Evolutionary conservation across 2,329 filamentous ascomycete species (phyloP).

Genomic region (Colletotrichum kahawae): DNA sequence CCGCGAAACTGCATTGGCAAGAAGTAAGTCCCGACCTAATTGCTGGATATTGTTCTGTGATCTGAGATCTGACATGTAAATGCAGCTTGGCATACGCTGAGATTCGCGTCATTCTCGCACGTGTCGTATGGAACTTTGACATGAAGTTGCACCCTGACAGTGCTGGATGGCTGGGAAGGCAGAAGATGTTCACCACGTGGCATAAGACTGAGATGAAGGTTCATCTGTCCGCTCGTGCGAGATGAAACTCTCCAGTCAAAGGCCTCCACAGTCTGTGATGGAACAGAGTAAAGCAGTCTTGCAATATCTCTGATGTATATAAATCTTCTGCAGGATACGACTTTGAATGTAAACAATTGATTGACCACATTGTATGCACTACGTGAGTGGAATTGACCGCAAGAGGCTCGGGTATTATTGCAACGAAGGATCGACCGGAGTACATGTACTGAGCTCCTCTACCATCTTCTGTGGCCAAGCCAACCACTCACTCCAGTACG

Average conservation of each 20-base stretch:
- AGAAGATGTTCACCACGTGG: slow-evolving; percentile 19
- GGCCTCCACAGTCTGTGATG: too few species aligned
- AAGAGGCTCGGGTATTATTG: background rate
- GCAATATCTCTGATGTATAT: too few species aligned
- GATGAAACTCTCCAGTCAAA: background rate
- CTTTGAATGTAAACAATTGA: background rate
- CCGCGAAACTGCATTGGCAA: slow-evolving; percentile 55
- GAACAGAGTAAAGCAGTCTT: too few species aligned
- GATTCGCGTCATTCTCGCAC: slow-evolving; percentile 8
- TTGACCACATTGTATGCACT: background rate
- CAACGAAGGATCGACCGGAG: background rate
- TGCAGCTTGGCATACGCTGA: slow-evolving; percentile 6
- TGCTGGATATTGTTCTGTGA: background rate
- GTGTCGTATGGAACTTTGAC: slow-evolving; percentile 17
- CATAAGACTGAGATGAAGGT: slow-evolving; percentile 21
- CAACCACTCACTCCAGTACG: slow-evolving; percentile 35
- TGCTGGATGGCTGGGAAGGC: slow-evolving; percentile 37
- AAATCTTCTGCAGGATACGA: too few species aligned
- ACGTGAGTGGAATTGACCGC: background rate
- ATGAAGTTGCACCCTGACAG: slow-evolving; percentile 26
- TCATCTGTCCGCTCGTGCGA: background rate
- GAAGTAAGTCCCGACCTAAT: slow-evolving; percentile 41
- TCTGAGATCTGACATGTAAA: background rate
- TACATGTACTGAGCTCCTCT: accelerated
- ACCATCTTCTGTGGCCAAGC: slow-evolving; percentile 1